These are phyloP conservation scores for Flaveria trinervia DNA, from an alignment of 129 eudicot genomes.

Conservation along the genomic window DNA sequence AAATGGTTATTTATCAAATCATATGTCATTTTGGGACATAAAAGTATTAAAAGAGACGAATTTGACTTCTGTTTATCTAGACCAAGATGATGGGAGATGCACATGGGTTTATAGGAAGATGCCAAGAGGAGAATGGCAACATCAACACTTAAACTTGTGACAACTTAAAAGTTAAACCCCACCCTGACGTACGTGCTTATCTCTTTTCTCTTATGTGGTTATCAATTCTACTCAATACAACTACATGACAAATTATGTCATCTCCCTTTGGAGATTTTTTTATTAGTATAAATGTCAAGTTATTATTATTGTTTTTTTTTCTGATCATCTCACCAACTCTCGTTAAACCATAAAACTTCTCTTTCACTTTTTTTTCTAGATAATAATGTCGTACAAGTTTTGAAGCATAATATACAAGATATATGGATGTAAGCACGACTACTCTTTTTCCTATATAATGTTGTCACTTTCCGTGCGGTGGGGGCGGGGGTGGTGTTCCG, in stretches of 20 bases:
- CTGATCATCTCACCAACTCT: no score
- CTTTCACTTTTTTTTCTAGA: no score
- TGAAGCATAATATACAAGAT: no score
- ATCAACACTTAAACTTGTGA: not conserved
- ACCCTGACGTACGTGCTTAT: not conserved
- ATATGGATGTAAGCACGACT: no score
- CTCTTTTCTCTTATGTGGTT: not conserved
- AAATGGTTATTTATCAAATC: not conserved
- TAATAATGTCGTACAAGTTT: no score
- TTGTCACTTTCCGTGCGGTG: no score
- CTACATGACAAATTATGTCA: not conserved
- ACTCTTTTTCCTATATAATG: no score
- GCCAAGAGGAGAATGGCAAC: not conserved
- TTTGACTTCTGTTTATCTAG: constrained; percentile 1
- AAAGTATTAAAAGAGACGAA: not conserved
- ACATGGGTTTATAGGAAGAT: constrained; percentile 4
- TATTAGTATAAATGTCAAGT: no score
- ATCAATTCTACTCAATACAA: not conserved
- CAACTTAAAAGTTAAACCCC: constrained; percentile 3
- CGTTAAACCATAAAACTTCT: no score
- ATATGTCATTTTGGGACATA: not conserved
- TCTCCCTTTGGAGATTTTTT: not conserved
- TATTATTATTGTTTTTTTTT: no score
- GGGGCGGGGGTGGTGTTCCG: no score
- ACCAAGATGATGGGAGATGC: constrained; percentile 15